Conservation (phyloP, 2,329 filamentous ascomycete genomes). For the Coniella vitis region DNA sequence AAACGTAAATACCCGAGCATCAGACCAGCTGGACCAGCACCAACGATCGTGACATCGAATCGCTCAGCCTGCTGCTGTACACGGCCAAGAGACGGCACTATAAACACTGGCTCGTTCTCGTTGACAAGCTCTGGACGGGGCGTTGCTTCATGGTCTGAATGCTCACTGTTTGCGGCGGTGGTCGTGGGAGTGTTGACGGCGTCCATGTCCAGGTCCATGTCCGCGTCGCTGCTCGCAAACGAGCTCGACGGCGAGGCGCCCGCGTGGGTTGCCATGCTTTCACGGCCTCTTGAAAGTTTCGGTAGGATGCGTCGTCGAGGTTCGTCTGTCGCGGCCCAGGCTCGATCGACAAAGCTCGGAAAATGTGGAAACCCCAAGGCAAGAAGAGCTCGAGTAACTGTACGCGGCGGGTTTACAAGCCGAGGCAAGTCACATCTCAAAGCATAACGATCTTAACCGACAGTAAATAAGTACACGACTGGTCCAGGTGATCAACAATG, state of each 20-base stretch:
- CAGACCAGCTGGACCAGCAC: slow-evolving; percentile 49
- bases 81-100: slow-evolving; percentile 33
- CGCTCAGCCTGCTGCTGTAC: slow-evolving; percentile 36
- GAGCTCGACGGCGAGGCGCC: slow-evolving; percentile 5
- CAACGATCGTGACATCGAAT: slow-evolving; percentile 39
- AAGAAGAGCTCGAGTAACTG: too few relatives aligned
- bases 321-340: too few relatives aligned
- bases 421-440: too few relatives aligned
- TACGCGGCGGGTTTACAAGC: too few relatives aligned
- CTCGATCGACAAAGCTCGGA: too few relatives aligned
- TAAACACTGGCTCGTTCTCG: slow-evolving; percentile 12
- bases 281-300: too few relatives aligned
- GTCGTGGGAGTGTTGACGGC: neutral
- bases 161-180: slow-evolving; percentile 1
- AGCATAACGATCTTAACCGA: too few relatives aligned
- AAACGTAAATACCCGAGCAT: slow-evolving; percentile 40
- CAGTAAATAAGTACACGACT: too few relatives aligned
- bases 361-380: too few relatives aligned
- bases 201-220: slow-evolving; percentile 14
- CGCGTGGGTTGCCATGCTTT: neutral
- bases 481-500: too few relatives aligned
- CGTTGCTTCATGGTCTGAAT: slow-evolving; percentile 6
- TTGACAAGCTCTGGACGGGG: slow-evolving; percentile 12
- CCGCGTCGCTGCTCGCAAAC: slow-evolving; percentile 11
- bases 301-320: too few relatives aligned